phyloP scores from a whole-genome alignment of 306 rosid genomes.

The Calophaca sinica region DNA sequence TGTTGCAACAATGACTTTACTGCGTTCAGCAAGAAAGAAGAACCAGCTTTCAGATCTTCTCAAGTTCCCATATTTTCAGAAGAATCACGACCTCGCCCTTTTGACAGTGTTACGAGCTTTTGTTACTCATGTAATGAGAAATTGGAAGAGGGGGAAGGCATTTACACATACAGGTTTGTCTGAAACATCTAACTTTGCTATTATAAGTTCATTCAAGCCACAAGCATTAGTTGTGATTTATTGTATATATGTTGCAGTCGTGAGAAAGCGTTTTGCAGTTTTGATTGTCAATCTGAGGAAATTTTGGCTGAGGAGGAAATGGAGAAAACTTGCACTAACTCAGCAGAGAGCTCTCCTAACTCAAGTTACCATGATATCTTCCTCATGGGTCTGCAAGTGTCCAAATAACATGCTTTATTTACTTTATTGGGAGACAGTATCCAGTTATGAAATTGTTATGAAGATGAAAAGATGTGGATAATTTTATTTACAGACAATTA shows the following conservation, averaged over 20 bases:
- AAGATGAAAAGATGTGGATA: conserved; percentile 40
- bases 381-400: conserved; percentile 59
- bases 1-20: conserved; percentile 64
- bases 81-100: conserved; percentile 41
- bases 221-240: conserved; percentile 36
- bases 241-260: conserved; percentile 52
- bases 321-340: conserved; percentile 49
- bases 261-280: conserved; percentile 77
- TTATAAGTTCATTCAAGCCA: conserved; percentile 4
- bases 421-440: conserved; percentile 36
- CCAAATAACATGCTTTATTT: conserved; percentile 45
- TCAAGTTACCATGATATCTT: conserved; percentile 76
- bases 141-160: conserved; percentile 61
- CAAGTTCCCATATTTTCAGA: conserved; percentile 42
- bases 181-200: neutral
- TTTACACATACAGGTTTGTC: conserved; percentile 64
- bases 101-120: conserved; percentile 47
- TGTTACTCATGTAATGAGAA: conserved; percentile 66
- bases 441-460: conserved; percentile 31
- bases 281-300: conserved; percentile 58
- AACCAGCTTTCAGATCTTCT: conserved; percentile 50
- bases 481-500: conserved; percentile 45
- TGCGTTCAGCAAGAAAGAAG: conserved; percentile 59
- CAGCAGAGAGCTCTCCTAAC: conserved; percentile 58
- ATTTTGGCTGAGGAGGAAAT: conserved; percentile 57